Base-by-base conservation (phyloP, 352 stramenopile genomes). In the Pythium vanterpoolii region DNA sequence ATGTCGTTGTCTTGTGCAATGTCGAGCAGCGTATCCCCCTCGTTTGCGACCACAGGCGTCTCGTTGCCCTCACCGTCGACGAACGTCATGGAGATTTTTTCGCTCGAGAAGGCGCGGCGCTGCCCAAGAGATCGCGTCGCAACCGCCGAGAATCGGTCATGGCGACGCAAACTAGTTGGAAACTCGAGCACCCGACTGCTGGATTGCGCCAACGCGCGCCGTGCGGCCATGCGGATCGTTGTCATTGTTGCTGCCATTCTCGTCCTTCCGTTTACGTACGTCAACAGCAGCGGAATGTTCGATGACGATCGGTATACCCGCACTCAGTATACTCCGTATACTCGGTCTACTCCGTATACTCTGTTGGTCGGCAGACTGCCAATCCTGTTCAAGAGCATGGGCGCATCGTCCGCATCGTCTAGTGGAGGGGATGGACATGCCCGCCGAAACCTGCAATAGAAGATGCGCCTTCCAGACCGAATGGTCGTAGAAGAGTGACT, bases 1-100 rank as follows among this genome's bases (percentile, higher is more conserved):
- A 98, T 80, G 73, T 97, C 90, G 68, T 98, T 94, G 38, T 96
- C 86, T 47, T 97, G 86, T 10, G 91, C 91, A 49, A 98, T 85
- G 47, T 98, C 90, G 47, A 97, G 71, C 30, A 98, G 70, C 38
- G 80, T 85, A 36, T 96, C 53, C 23, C 91, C 90, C 13, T 86
- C 69, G 1, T 69, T 64, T 1, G 90, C 91, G n/a, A 67, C 73
- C 36, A 98, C 89, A 0, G 67, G 64, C 6, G 77, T 79, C n/a
- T 72, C 57, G 24, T 80, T 74, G 28, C 89, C 90, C 49, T 97
- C 87, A 16, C 66, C 74, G 48, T 93, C 82, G 36, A 96, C 68
- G 63, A 96, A 96, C 39, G 71, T 88, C 54, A 97, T 81, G 21
- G 68, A 78, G 45, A 95, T 80, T n/a, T 79, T 77, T 3, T 67